These are phyloP conservation scores for Haplographium delicatum DNA, from an alignment of 495 filamentous ascomycete genomes.

Conservation along the genomic window DNA sequence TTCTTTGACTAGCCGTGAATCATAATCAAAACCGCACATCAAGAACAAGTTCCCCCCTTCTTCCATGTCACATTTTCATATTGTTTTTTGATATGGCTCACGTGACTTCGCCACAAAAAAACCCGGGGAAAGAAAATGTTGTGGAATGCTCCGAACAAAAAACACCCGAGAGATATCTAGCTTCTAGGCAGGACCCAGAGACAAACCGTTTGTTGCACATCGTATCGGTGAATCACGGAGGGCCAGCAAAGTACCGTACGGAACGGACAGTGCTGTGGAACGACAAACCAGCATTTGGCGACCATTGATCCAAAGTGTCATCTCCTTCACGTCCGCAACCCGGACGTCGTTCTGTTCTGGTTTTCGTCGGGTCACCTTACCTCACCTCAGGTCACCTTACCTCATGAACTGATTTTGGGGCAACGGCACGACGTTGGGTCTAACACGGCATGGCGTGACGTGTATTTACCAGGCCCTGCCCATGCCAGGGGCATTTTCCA, in stretches of 20 bases:
- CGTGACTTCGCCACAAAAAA: background rate
- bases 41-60: background rate
- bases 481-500: no score
- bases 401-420: no score
- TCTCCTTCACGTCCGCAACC: background rate
- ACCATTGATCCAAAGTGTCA: background rate
- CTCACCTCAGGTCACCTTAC: no score
- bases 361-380: background rate
- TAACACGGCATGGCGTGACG: no score
- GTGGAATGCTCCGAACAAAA: background rate
- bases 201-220: constrained; percentile 3
- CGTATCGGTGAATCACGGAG: background rate
- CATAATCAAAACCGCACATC: background rate
- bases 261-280: background rate
- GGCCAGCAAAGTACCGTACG: background rate
- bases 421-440: no score
- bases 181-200: background rate
- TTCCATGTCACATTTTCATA: background rate
- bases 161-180: background rate
- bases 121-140: background rate
- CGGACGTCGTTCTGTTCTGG: background rate
- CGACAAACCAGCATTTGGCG: background rate
- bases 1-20: background rate
- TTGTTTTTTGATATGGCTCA: no score
- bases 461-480: no score